A percentile compares a stretch with the other conserved stretches of the same genome.
Conservation (phyloP, 208 protist genomes). For the Acanthamoeba sp. region DNA sequence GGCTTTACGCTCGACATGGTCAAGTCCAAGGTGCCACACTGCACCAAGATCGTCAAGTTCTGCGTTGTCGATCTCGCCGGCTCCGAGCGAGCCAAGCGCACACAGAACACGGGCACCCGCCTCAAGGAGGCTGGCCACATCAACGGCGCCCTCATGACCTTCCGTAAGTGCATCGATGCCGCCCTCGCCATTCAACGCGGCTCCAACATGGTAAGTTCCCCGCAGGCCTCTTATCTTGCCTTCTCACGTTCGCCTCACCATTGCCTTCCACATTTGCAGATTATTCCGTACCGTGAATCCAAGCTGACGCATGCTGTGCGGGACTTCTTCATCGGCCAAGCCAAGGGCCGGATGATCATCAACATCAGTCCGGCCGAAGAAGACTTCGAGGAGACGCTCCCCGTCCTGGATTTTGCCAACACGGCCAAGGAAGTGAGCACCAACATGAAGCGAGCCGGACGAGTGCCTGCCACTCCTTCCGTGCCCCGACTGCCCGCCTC, state of each 20-base stretch:
- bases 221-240: not conserved
- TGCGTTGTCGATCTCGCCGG: slow-evolving; percentile 87
- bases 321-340: slow-evolving; percentile 80
- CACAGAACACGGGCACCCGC: slow-evolving; percentile 76
- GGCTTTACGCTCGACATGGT: slow-evolving; percentile 60
- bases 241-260: not conserved
- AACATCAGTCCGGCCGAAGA: slow-evolving; percentile 75
- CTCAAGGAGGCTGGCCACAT: slow-evolving; percentile 89
- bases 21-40: slow-evolving; percentile 10
- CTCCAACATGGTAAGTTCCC: slow-evolving; percentile 12
- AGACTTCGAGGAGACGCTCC: slow-evolving; percentile 81
- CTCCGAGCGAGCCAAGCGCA: slow-evolving; percentile 83
- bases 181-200: slow-evolving; percentile 81
- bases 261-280: not conserved
- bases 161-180: slow-evolving; percentile 86
- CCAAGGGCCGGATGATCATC: slow-evolving; percentile 83
- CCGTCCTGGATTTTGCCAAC: slow-evolving; percentile 73
- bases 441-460: slow-evolving; percentile 27
- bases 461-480: not conserved
- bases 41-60: slow-evolving; percentile 14
- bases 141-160: slow-evolving; percentile 87
- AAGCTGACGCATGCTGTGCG: slow-evolving; percentile 85
- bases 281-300: slow-evolving; percentile 84
- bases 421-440: slow-evolving; percentile 63
- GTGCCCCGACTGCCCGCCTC: not conserved